These are phyloP conservation scores for Musa acuminata DNA, from an alignment of 176 grass and related monocot species.

Conservation along the genomic window DNA sequence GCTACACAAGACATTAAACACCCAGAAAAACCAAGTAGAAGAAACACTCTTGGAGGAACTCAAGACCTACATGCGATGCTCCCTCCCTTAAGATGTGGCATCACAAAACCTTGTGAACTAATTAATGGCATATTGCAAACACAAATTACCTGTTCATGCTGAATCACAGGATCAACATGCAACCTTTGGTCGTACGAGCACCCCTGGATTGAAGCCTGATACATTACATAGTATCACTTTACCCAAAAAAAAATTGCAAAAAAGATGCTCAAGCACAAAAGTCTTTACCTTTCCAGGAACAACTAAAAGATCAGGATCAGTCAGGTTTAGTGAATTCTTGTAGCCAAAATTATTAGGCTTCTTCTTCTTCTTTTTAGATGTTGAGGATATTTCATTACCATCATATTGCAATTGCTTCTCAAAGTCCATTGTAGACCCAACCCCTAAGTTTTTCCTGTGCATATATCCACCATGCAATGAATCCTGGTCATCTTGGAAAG, in stretches of 20 bases:
- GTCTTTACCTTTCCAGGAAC: conserved; percentile 63
- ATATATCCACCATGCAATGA: conserved; percentile 60
- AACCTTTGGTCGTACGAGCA: conserved; percentile 42
- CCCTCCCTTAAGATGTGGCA: background rate
- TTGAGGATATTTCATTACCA: conserved; percentile 52
- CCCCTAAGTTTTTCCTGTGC: conserved; percentile 61
- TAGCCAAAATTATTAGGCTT: conserved; percentile 50
- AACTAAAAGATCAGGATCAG: conserved; percentile 44
- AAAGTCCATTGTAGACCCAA: conserved; percentile 73
- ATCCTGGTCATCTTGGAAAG: conserved; percentile 76
- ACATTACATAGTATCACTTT: conserved; percentile 25
- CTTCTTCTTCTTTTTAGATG: conserved; percentile 99
- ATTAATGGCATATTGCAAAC: background rate
- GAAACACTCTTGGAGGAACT: background rate
- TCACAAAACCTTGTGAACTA: background rate
- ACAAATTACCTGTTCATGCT: conserved; percentile 64
- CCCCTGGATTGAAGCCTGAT: conserved; percentile 46
- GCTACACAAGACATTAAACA: no score
- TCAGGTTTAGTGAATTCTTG: conserved; percentile 38
- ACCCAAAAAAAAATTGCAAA: conserved; percentile 7
- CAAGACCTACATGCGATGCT: background rate
- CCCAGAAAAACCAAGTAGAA: background rate
- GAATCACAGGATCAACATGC: conserved; percentile 44
- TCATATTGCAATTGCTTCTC: conserved; percentile 54
- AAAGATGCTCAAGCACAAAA: conserved; percentile 9